Evolutionary conservation across 176 grass and related monocot genomes (phyloP).

Genomic region (Saccharum officinarum): DNA sequence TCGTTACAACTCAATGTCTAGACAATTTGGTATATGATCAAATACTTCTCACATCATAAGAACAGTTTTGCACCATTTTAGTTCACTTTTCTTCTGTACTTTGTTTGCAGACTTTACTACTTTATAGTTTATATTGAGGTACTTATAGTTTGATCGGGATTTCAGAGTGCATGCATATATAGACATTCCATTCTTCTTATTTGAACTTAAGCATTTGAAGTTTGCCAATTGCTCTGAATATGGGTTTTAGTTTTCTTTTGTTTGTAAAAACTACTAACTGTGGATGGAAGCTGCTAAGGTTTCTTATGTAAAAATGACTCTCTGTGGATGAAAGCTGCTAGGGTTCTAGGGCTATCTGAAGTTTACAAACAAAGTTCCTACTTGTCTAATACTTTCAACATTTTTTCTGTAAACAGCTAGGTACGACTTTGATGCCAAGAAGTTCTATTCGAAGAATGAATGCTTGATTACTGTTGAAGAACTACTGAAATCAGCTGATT

Average conservation of each 20-base stretch:
- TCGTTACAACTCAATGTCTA: neutral
- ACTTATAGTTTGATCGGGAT: neutral
- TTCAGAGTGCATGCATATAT: neutral
- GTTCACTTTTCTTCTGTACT: neutral
- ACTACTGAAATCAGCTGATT: slow-evolving; percentile 30
- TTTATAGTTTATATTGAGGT: neutral
- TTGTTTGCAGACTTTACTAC: neutral
- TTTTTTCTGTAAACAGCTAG: neutral
- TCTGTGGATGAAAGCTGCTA: neutral
- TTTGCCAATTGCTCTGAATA: neutral
- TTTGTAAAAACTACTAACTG: neutral
- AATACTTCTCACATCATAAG: neutral
- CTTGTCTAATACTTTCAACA: neutral
- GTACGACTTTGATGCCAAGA: slow-evolving; percentile 11
- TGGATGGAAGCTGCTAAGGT: neutral
- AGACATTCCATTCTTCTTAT: neutral
- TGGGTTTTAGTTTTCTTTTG: neutral
- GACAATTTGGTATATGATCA: neutral
- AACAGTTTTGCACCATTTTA: neutral
- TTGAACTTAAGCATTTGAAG: neutral
- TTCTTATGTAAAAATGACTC: neutral
- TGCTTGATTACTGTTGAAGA: slow-evolving; percentile 28
- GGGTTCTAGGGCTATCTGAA: neutral
- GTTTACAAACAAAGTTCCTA: neutral
- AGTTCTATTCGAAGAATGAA: neutral